Conservation (phyloP, 2,329 filamentous ascomycete genomes). For the Pyrenochaeta sp. region DNA sequence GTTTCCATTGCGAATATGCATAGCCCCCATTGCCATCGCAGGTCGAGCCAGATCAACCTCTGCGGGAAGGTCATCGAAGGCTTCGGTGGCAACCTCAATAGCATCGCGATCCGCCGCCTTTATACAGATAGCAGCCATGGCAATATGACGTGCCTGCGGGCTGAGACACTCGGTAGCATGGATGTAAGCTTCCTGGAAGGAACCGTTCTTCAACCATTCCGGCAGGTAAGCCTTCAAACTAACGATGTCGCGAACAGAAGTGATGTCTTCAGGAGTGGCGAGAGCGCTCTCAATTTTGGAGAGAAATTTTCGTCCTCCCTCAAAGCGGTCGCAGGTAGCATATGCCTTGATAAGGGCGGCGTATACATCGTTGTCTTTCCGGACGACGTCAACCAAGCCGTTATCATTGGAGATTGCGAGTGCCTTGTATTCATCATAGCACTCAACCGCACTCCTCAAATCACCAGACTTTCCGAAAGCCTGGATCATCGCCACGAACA, state of each 20-base stretch:
- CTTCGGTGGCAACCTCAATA: constrained; percentile 69
- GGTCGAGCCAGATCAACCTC: constrained; percentile 59
- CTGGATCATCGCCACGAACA: constrained; percentile 94
- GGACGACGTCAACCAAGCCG: constrained; percentile 72
- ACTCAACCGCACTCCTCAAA: constrained; percentile 86
- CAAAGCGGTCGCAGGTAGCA: constrained; percentile 78
- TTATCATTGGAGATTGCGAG: constrained; percentile 86
- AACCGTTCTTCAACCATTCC: constrained; percentile 74
- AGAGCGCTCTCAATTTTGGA: constrained; percentile 74
- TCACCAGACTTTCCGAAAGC: constrained; percentile 86
- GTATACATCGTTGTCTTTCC: constrained; percentile 85
- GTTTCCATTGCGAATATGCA: constrained; percentile 84
- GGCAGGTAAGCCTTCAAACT: constrained; percentile 80
- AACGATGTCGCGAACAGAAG: constrained; percentile 74
- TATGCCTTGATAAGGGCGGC: constrained; percentile 92
- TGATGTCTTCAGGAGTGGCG: constrained; percentile 59
- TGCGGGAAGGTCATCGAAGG: constrained; percentile 60
- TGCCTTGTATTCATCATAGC: constrained; percentile 93
- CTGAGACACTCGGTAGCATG: constrained; percentile 73
- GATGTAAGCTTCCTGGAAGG: constrained; percentile 76
- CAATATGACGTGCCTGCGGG: constrained; percentile 65
- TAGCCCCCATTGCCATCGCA: constrained; percentile 82
- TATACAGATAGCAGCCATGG: constrained; percentile 77
- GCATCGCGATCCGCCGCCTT: constrained; percentile 82
- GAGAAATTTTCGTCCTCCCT: constrained; percentile 86